Percentiles rank a stretch among this genome's conserved stretches.
These are phyloP conservation scores for Fusarium neocosmosporiellum DNA, from an alignment of 2,329 filamentous ascomycete genomes.

Conservation along the genomic window DNA sequence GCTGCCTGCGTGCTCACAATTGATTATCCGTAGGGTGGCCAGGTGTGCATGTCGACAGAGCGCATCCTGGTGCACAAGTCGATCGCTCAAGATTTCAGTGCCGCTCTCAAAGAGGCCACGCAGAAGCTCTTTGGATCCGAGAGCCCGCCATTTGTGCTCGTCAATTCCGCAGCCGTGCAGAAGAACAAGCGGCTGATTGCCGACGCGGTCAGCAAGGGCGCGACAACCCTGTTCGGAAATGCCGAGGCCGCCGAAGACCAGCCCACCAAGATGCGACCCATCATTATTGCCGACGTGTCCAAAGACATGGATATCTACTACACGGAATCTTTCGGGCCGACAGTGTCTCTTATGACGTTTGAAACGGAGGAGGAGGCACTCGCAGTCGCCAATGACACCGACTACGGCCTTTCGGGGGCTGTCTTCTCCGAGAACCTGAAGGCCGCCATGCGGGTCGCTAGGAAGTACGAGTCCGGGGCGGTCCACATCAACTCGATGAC, in stretches of 20 bases:
- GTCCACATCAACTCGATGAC: slow-evolving; percentile 75
- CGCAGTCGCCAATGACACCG: slow-evolving; percentile 79
- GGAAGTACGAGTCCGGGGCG: slow-evolving; percentile 71
- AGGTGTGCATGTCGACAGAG: slow-evolving; percentile 91
- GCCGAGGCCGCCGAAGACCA: slow-evolving; percentile 43
- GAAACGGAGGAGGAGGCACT: slow-evolving; percentile 76
- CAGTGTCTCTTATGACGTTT: slow-evolving; percentile 72
- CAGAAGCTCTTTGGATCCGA: slow-evolving; percentile 60
- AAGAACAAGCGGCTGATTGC: slow-evolving; percentile 74
- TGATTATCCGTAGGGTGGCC: slow-evolving; percentile 58
- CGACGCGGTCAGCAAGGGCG: slow-evolving; percentile 76
- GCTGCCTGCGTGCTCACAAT: background rate
- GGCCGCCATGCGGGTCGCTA: slow-evolving; percentile 66
- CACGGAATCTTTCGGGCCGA: slow-evolving; percentile 81
- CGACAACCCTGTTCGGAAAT: slow-evolving; percentile 56
- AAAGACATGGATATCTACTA: slow-evolving; percentile 76
- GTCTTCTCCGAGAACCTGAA: slow-evolving; percentile 77
- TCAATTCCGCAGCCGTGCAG: slow-evolving; percentile 71
- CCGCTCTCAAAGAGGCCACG: slow-evolving; percentile 51
- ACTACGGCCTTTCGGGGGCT: slow-evolving; percentile 77
- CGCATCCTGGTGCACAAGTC: slow-evolving; percentile 67
- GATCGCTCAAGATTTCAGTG: slow-evolving; percentile 51
- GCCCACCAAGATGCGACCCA: slow-evolving; percentile 63
- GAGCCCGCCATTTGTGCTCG: slow-evolving; percentile 68
- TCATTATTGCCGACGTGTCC: slow-evolving; percentile 72